phyloP scores from a whole-genome alignment of 2,329 filamentous ascomycete species.

The Corinectria fuckeliana region DNA sequence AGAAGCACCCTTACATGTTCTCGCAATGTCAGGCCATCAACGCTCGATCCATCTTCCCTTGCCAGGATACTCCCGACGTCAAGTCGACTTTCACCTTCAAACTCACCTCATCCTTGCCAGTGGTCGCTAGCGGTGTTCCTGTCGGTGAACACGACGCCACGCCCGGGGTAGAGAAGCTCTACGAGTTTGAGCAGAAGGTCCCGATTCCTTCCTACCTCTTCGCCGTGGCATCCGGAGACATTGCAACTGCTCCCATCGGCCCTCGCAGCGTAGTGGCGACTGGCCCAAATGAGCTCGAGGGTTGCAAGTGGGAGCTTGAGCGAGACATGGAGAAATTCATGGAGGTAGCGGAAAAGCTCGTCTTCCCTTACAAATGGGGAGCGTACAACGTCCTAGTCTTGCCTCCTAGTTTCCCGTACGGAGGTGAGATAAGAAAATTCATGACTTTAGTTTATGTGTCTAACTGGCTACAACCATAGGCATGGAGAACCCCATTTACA shows the following conservation, averaged over 20 bases:
- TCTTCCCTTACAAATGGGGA: conserved; percentile 92
- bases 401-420: conserved; percentile 89
- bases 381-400: conserved; percentile 93
- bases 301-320: conserved; percentile 90
- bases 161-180: conserved; percentile 65
- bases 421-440: conserved; percentile 58
- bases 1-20: conserved; percentile 97
- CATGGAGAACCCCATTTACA: conserved; percentile 94
- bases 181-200: conserved; percentile 87
- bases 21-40: conserved; percentile 98
- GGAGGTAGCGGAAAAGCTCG: conserved; percentile 78
- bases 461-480: conserved; percentile 48
- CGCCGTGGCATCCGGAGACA: conserved; percentile 86
- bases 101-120: conserved; percentile 83
- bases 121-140: conserved; percentile 86
- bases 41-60: conserved; percentile 90
- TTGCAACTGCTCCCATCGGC: conserved; percentile 85
- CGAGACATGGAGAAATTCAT: conserved; percentile 92
- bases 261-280: conserved; percentile 85
- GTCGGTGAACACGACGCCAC: conserved; percentile 53
- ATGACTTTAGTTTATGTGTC: background rate
- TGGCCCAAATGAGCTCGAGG: conserved; percentile 84
- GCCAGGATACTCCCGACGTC: conserved; percentile 96
- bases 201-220: conserved; percentile 96
- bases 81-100: conserved; percentile 95